Conservation (phyloP, 768 basidiomycete genomes). For the Boletus vermiculosoides region DNA sequence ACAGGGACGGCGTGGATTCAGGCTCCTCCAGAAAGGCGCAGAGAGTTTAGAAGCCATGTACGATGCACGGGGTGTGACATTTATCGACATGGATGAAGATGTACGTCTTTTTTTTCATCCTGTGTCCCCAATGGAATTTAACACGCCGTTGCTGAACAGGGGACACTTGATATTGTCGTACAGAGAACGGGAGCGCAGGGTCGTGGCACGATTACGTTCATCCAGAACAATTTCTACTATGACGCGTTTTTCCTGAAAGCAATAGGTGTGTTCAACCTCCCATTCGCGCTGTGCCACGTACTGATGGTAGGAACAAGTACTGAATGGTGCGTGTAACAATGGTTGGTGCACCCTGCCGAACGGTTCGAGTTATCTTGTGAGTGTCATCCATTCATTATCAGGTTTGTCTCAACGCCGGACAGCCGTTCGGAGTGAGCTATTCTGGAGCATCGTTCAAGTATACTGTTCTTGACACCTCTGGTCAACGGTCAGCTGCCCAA, state of each 20-base stretch:
- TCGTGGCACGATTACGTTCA: slow-evolving; percentile 65
- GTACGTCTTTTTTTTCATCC: slow-evolving; percentile 45
- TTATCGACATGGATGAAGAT: slow-evolving; percentile 95
- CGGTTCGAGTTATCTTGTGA: slow-evolving; percentile 71
- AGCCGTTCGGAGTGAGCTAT: slow-evolving; percentile 95
- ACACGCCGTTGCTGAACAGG: slow-evolving; percentile 46
- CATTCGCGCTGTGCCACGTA: not conserved
- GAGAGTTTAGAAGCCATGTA: slow-evolving; percentile 61
- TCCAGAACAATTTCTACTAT: slow-evolving; percentile 98
- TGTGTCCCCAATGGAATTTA: not conserved
- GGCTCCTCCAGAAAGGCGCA: slow-evolving; percentile 51
- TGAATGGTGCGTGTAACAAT: slow-evolving; percentile 90
- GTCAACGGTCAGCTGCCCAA: slow-evolving; percentile 86
- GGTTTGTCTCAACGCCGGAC: slow-evolving; percentile 7
- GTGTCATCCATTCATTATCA: slow-evolving; percentile 22
- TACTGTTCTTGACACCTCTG: slow-evolving; percentile 89
- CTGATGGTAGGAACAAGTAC: slow-evolving; percentile 45
- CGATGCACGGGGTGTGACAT: slow-evolving; percentile 77
- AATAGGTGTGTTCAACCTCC: slow-evolving; percentile 56
- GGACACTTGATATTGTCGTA: slow-evolving; percentile 87
- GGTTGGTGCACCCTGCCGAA: slow-evolving; percentile 70
- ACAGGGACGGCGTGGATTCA: slow-evolving; percentile 63
- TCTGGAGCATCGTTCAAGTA: slow-evolving; percentile 97
- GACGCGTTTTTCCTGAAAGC: slow-evolving; percentile 99
- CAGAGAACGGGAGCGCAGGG: slow-evolving; percentile 74